Conservation (phyloP, 78 protist genomes). For the Planoprotostelium fungivorum region DNA sequence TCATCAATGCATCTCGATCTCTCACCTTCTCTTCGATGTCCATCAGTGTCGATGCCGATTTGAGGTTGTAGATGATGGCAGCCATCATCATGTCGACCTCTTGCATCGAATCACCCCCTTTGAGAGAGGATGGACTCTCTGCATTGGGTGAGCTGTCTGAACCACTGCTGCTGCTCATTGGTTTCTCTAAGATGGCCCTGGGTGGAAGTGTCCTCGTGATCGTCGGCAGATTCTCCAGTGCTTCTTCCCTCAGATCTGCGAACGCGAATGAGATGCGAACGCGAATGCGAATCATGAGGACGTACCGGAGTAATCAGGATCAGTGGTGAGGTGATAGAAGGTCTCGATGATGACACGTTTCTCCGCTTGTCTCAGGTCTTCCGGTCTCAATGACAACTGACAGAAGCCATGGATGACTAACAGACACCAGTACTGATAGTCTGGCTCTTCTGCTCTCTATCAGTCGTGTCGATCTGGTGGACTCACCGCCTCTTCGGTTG, state of each 20-base stretch:
- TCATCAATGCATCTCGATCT: neutral
- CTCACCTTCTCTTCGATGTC: neutral
- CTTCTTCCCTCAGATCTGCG: neutral
- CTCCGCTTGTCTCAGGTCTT: neutral
- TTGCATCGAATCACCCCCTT: neutral
- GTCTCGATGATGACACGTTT: neutral
- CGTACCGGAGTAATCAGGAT: neutral
- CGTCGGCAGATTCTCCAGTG: neutral
- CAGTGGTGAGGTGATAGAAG: neutral
- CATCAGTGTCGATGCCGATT: neutral
- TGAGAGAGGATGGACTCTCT: neutral
- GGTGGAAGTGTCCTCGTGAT: neutral
- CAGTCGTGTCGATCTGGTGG: neutral
- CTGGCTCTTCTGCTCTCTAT: neutral
- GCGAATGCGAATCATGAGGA: too few relatives aligned
- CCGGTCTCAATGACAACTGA: neutral
- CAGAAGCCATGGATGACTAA: neutral
- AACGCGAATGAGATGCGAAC: neutral
- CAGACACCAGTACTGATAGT: neutral
- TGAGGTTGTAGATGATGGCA: neutral
- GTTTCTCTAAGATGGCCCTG: neutral
- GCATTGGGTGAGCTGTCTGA: neutral
- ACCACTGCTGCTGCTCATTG: neutral
- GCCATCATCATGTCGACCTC: neutral
- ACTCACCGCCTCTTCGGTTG: neutral